Conservation (phyloP, 805 yeast genomes). For the Metschnikowia lunata region DNA sequence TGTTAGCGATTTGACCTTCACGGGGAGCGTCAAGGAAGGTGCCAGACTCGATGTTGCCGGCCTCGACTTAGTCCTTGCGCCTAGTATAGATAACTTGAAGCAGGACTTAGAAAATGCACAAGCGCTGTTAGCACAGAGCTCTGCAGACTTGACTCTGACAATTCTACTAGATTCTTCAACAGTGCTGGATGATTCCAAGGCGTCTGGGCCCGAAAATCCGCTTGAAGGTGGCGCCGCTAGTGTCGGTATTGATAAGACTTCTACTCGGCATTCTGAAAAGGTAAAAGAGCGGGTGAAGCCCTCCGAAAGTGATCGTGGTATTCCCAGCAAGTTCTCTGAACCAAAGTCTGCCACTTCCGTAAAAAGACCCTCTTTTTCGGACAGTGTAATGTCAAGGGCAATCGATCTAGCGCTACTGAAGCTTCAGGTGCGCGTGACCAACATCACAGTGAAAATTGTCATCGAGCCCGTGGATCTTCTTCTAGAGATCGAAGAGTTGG, state of each 20-base stretch:
- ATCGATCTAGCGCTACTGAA: constrained; percentile 65
- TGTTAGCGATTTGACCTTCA: constrained; percentile 50
- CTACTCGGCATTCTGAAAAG: background rate
- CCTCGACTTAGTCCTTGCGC: constrained; percentile 42
- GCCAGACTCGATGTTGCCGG: constrained; percentile 57
- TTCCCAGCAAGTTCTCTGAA: background rate
- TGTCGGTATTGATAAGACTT: background rate
- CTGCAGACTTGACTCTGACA: constrained; percentile 67
- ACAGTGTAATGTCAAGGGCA: constrained; percentile 58
- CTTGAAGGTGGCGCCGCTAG: background rate
- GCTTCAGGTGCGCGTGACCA: constrained; percentile 46
- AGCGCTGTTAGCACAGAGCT: constrained; percentile 64
- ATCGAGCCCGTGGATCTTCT: constrained; percentile 41
- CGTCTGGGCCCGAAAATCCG: background rate
- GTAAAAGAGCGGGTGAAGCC: background rate
- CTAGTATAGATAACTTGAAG: constrained; percentile 26
- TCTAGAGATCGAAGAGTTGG: constrained; percentile 27
- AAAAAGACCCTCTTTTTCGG: constrained; percentile 36
- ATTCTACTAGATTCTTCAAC: constrained; percentile 33
- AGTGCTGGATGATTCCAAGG: background rate
- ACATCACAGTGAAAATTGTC: constrained; percentile 46
- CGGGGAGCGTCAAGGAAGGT: constrained; percentile 67
- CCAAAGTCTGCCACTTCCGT: background rate
- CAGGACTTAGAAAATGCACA: constrained; percentile 30
- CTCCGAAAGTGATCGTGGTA: background rate